These are phyloP conservation scores for Cicer pinnatifidum DNA, from an alignment of 306 rosid species.

Conservation along the genomic window DNA sequence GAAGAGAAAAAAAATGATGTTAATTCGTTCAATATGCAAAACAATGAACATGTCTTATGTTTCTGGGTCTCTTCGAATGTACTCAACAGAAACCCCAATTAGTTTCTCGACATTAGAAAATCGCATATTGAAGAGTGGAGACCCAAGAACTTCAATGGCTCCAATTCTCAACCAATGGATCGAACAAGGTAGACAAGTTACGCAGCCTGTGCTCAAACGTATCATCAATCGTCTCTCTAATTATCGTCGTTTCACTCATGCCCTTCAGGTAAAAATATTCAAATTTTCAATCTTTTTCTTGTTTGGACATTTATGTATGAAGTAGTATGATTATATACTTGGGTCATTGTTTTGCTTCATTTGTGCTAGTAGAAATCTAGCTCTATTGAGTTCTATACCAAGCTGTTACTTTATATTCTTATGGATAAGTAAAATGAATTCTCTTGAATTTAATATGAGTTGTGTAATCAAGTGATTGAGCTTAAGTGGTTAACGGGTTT, in stretches of 20 bases:
- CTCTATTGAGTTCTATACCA: not conserved
- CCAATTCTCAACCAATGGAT: slow-evolving; percentile 67
- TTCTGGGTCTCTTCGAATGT: slow-evolving; percentile 20
- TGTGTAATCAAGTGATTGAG: no score
- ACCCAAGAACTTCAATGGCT: slow-evolving; percentile 51
- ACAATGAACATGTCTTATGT: slow-evolving; percentile 15
- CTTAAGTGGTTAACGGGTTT: no score
- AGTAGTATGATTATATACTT: not conserved
- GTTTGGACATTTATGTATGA: not conserved
- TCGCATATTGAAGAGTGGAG: slow-evolving; percentile 45
- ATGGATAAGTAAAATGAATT: no score
- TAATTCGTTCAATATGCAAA: slow-evolving; percentile 48
- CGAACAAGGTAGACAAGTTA: slow-evolving; percentile 53
- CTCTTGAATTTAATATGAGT: no score
- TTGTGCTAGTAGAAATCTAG: not conserved
- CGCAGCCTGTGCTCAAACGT: slow-evolving; percentile 41
- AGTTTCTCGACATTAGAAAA: slow-evolving; percentile 42
- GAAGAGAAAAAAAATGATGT: slow-evolving; percentile 39
- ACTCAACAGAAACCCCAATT: slow-evolving; percentile 30
- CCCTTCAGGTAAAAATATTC: slow-evolving; percentile 56
- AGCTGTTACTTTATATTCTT: not conserved
- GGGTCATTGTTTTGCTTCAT: slow-evolving; percentile 6
- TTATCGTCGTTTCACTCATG: slow-evolving; percentile 61
- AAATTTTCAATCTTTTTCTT: slow-evolving; percentile 1
- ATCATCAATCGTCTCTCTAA: slow-evolving; percentile 52